A percentile compares a stretch with the other conserved stretches of the same genome.
phyloP scores from a whole-genome alignment of 2,329 filamentous ascomycete species.

The Colletotrichum tropicicola region DNA sequence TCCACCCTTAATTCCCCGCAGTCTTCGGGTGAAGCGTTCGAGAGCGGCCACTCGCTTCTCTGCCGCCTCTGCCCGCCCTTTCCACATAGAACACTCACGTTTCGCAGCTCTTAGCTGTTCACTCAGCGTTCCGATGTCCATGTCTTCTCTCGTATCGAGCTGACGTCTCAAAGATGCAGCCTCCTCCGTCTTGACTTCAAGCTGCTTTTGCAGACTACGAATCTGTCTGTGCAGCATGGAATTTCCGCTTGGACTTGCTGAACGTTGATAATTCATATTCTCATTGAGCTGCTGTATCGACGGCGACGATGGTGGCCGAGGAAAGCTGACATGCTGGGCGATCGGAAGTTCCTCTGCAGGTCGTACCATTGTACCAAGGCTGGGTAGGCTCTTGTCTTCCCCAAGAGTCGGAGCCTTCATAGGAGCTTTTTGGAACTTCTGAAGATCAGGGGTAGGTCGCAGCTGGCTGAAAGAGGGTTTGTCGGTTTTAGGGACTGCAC shows the following conservation, averaged over 20 bases:
- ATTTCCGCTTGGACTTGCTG: slow-evolving; percentile 38
- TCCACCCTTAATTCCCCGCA: slow-evolving; percentile 41
- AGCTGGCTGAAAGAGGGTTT: neutral
- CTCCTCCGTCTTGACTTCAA: slow-evolving; percentile 57
- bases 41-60: slow-evolving; percentile 61
- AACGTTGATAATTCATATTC: neutral
- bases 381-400: slow-evolving; percentile 34
- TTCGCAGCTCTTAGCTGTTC: slow-evolving; percentile 56
- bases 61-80: slow-evolving; percentile 61
- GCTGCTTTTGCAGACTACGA: slow-evolving; percentile 55
- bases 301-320: slow-evolving; percentile 43
- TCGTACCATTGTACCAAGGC: slow-evolving; percentile 48
- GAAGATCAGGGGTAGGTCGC: neutral
- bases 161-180: slow-evolving; percentile 52
- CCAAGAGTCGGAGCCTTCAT: neutral
- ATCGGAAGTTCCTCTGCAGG: slow-evolving; percentile 47
- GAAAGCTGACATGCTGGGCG: slow-evolving; percentile 46
- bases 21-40: slow-evolving; percentile 49
- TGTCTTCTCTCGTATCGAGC: slow-evolving; percentile 52
- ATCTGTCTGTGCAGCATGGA: slow-evolving; percentile 58
- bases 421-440: neutral
- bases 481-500: slow-evolving; percentile 30
- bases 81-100: slow-evolving; percentile 59
- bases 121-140: slow-evolving; percentile 55
- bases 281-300: slow-evolving; percentile 25